Evolutionary conservation across 192 early-diverging fungal genomes (phyloP).

Genomic region (Irineochytrium annulatum): DNA sequence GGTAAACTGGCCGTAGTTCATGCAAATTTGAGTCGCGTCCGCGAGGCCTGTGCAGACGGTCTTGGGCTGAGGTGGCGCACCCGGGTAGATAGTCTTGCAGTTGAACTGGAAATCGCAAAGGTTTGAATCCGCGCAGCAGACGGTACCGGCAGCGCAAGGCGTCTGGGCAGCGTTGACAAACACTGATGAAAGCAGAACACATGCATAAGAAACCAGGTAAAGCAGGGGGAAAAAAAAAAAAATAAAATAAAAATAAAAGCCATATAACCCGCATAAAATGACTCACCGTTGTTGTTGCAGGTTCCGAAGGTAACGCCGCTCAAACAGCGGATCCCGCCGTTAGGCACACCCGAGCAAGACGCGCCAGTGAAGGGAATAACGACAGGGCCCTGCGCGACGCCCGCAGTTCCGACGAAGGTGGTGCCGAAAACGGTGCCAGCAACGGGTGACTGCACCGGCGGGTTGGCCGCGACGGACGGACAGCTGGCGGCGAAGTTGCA

Average conservation of each 20-base stretch:
- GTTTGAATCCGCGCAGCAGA: neutral
- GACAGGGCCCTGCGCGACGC: no score
- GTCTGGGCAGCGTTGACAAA: neutral
- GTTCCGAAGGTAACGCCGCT: neutral
- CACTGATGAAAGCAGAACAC: neutral
- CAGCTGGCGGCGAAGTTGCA: neutral
- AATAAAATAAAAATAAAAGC: neutral
- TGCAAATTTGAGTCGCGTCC: neutral
- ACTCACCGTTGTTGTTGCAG: neutral
- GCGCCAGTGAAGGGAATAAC: no score
- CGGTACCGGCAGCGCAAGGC: neutral
- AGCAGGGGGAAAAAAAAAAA: neutral
- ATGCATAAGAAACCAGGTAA: no score
- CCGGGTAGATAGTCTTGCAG: neutral
- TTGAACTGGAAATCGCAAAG: neutral
- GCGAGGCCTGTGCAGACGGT: neutral
- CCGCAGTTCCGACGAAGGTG: no score
- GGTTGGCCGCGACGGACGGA: neutral
- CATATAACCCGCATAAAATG: neutral
- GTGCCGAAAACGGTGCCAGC: no score
- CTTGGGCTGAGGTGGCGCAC: no score
- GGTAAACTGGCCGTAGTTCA: neutral
- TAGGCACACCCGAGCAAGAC: conserved; percentile 7
- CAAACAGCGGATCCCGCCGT: conserved; percentile 1
- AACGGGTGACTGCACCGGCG: no score